Conservation (phyloP, 1,284 basidiomycete species). For the Thelephora terrestris region DNA sequence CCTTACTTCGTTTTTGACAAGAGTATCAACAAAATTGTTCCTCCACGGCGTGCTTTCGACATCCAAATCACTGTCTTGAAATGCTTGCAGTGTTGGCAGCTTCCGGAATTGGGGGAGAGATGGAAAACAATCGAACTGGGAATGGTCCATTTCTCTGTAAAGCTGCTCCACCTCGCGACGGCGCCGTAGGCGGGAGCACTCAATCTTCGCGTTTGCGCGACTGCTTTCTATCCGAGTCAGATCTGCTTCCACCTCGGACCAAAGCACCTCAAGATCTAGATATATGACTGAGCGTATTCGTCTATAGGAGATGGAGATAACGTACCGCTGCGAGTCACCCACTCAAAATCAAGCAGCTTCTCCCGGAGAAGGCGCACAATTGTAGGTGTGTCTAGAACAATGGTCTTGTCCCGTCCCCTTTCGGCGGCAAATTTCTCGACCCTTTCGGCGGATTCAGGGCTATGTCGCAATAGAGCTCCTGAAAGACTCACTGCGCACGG, state of each 20-base stretch:
- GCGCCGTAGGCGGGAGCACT: not conserved
- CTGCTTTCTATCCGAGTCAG: constrained; percentile 10
- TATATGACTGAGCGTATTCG: constrained; percentile 9
- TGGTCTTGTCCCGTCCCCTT: too few relatives aligned
- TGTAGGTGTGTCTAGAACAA: too few relatives aligned
- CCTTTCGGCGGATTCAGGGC: too few relatives aligned
- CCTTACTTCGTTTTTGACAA: constrained; percentile 35
- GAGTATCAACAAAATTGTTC: constrained; percentile 24
- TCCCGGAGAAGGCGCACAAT: too few relatives aligned
- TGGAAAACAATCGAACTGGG: constrained; percentile 22
- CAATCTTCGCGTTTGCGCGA: constrained; percentile 1
- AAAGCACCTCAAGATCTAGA: constrained; percentile 7
- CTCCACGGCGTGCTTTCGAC: constrained; percentile 17
- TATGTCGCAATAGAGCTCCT: too few relatives aligned
- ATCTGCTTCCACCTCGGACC: constrained; percentile 11
- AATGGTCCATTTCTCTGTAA: not conserved
- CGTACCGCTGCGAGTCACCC: too few relatives aligned
- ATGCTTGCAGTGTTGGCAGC: constrained; percentile 29
- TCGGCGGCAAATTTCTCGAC: too few relatives aligned
- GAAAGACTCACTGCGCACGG: too few relatives aligned
- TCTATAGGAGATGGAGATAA: constrained; percentile 5
- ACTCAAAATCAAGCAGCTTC: too few relatives aligned
- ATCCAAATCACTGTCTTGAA: constrained; percentile 21
- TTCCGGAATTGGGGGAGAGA: constrained; percentile 32
- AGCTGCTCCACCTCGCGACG: not conserved